Evolutionary conservation across 805 yeast species (phyloP).

Genomic region (Barnettozyma botsteinii): DNA sequence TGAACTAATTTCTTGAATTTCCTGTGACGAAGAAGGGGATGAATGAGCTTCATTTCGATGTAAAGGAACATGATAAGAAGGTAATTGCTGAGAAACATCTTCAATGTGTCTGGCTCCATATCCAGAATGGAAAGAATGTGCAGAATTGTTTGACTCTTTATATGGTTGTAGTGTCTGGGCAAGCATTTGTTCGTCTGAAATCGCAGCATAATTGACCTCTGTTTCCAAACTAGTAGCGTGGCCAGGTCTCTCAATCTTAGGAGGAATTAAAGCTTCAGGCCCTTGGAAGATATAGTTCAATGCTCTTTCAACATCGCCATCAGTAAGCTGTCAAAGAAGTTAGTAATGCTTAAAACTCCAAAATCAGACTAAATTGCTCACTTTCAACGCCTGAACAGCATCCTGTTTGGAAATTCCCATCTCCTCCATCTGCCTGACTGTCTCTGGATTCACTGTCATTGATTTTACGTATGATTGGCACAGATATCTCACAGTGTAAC

Average conservation of each 20-base stretch:
- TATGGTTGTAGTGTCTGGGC: too few relatives aligned
- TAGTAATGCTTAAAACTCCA: not conserved
- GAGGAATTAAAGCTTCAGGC: constrained; percentile 1
- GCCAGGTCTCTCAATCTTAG: too few relatives aligned
- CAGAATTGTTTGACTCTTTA: too few relatives aligned
- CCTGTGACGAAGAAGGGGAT: not conserved
- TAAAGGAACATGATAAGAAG: not conserved
- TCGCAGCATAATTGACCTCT: not conserved
- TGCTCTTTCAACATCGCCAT: constrained; percentile 31
- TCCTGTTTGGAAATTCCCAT: constrained; percentile 38
- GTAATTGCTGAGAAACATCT: not conserved
- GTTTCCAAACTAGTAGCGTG: too few relatives aligned
- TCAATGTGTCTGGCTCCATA: constrained; percentile 1
- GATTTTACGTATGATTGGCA: not conserved
- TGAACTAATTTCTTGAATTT: not conserved
- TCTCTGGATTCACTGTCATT: constrained; percentile 5
- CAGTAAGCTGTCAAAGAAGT: not conserved
- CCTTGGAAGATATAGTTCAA: constrained; percentile 28
- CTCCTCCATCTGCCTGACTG: constrained; percentile 17
- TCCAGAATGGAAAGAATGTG: too few relatives aligned
- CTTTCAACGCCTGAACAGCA: constrained; percentile 33
- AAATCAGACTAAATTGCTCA: constrained; percentile 4
- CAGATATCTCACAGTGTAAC: too few relatives aligned
- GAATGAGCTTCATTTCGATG: not conserved
- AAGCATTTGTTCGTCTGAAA: not conserved